Conservation (phyloP, 2,329 filamentous ascomycete genomes). For the Hypoxylon rubiginosum region DNA sequence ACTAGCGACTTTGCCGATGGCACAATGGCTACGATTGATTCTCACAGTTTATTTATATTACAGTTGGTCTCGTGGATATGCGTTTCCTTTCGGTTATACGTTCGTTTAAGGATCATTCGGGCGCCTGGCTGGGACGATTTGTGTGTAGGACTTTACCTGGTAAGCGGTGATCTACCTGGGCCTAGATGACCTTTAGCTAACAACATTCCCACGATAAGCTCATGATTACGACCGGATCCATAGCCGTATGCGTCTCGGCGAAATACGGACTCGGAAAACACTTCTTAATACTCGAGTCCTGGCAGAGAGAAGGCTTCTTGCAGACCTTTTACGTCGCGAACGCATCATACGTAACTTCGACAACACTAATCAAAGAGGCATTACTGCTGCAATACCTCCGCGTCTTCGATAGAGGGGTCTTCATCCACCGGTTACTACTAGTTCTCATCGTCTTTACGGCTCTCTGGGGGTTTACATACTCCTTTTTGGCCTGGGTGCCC, state of each 20-base stretch:
- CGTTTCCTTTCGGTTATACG: constrained; percentile 48
- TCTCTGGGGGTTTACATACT: constrained; percentile 51
- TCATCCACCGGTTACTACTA: constrained; percentile 42
- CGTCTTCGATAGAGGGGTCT: constrained; percentile 42
- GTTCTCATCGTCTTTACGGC: constrained; percentile 47
- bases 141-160: constrained; percentile 45
- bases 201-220: constrained; percentile 30
- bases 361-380: constrained; percentile 48
- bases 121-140: constrained; percentile 49
- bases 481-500: constrained; percentile 51
- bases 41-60: constrained; percentile 17
- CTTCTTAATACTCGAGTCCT: constrained; percentile 38
- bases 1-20: not conserved
- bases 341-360: constrained; percentile 44
- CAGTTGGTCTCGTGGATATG: constrained; percentile 51
- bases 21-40: constrained; percentile 8
- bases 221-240: constrained; percentile 42
- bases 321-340: constrained; percentile 48
- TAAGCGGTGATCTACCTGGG: constrained; percentile 25
- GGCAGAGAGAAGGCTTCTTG: constrained; percentile 37
- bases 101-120: constrained; percentile 44
- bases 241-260: constrained; percentile 40
- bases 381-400: constrained; percentile 49
- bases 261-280: constrained; percentile 46
- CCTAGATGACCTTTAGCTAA: constrained; percentile 12